phyloP scores from a whole-genome alignment of 2,329 filamentous ascomycete species.

The Sporothrix pseudoabietina region DNA sequence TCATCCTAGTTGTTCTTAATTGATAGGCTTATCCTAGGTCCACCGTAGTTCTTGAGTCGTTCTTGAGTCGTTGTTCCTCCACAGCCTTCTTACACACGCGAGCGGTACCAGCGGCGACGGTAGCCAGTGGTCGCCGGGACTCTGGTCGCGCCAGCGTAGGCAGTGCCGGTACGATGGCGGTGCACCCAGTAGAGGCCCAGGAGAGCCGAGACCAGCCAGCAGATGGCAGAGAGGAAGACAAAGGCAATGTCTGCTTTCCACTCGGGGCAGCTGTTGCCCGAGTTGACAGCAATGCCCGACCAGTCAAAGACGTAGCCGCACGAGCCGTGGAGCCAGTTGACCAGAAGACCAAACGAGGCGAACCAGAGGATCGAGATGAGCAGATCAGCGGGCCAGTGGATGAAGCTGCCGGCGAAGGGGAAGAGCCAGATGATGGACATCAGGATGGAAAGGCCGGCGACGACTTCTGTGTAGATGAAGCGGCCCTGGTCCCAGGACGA shows the following conservation, averaged over 20 bases:
- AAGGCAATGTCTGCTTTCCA: constrained; percentile 75
- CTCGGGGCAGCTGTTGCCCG: constrained; percentile 60
- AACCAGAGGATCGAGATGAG: constrained; percentile 72
- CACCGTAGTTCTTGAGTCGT: no score
- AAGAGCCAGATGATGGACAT: constrained; percentile 72
- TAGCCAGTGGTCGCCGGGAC: not conserved
- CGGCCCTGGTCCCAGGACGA: constrained; percentile 61
- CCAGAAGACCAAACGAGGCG: constrained; percentile 66
- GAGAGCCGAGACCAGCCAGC: constrained; percentile 68
- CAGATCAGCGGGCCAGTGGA: constrained; percentile 71
- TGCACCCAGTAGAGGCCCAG: constrained; percentile 60
- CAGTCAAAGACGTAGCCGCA: constrained; percentile 64
- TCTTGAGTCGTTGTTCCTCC: no score
- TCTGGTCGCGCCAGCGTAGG: not conserved
- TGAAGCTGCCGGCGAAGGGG: constrained; percentile 67
- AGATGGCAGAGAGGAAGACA: constrained; percentile 68
- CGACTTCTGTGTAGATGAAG: constrained; percentile 74
- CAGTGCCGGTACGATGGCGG: constrained; percentile 41
- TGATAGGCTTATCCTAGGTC: no score
- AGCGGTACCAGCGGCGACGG: constrained; percentile 47
- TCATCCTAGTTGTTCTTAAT: no score
- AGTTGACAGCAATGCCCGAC: constrained; percentile 53
- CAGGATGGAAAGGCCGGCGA: constrained; percentile 69
- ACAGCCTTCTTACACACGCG: constrained; percentile 43
- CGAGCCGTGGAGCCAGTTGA: constrained; percentile 53